Evolutionary conservation across 2,329 filamentous ascomycete genomes (phyloP).

Genomic region (Botrytis cinerea): DNA sequence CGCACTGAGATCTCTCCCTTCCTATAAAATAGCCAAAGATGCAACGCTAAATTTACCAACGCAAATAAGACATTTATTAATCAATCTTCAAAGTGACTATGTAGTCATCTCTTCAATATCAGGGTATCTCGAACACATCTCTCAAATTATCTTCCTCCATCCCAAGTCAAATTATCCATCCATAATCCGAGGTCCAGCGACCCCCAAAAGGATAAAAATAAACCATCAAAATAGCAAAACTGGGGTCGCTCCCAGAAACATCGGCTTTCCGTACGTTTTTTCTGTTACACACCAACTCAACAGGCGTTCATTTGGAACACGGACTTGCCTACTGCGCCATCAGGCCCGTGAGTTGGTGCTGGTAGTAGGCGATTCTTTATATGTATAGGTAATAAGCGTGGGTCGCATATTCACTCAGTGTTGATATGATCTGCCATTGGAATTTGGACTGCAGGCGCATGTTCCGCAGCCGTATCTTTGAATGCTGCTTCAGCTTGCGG

Average conservation of each 20-base stretch:
- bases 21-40: neutral
- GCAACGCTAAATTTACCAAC: neutral
- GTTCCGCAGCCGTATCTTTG: slow-evolving; percentile 34
- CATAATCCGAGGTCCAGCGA: neutral
- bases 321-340: neutral
- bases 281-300: slow-evolving; percentile 5
- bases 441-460: slow-evolving; percentile 36
- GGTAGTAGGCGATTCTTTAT: neutral
- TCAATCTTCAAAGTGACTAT: slow-evolving; percentile 2
- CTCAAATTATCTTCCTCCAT: neutral
- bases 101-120: slow-evolving; percentile 12
- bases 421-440: slow-evolving; percentile 25
- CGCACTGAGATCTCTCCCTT: neutral
- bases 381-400: neutral
- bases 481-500: slow-evolving; percentile 21
- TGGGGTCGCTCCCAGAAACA: neutral
- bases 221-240: neutral
- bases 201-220: neutral
- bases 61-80: neutral
- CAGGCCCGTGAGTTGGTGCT: neutral
- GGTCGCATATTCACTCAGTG: neutral
- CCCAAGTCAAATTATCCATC: neutral
- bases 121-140: slow-evolving; percentile 13
- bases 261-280: slow-evolving; percentile 1
- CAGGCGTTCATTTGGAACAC: neutral